Evolutionary conservation across 2,329 filamentous ascomycete species (phyloP), one percentile per base, ranked within the genome.

Genomic region (Ophiostoma sp.): DNA sequence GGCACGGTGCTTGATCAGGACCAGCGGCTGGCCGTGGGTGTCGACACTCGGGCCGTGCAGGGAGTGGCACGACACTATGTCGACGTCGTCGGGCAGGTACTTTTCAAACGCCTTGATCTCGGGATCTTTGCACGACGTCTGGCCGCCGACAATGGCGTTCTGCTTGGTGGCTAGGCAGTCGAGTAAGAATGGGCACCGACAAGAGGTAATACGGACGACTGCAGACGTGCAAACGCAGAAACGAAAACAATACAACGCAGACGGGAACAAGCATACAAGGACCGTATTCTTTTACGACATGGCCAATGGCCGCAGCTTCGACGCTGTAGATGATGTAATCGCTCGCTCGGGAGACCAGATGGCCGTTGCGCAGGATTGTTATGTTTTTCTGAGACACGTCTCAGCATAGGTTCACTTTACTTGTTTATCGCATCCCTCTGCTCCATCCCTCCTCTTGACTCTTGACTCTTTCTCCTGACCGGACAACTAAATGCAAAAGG

Each of bases 261-360:
- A 57, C 23, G 66, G 57, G 35, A 70, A 71, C 69, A 71, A 69
- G 80, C 90, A 83, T 93, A 97, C 93, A 97, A 76, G 94, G 94
- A 74, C 94, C 95, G 80, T 93, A 99, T 76, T 90, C 84, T 73
- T 90, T 90, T 76, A 97, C 95, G 76, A 97, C 92, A 75, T 86
- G 86, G 78, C 93, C 91, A 79, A 99, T 96, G 74, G 90, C 87
- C 76, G 93, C 93, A 7, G 95, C 95, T 81, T 98, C 94, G 80
- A 99, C 95, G 81, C 91, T 96, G 86, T 99, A 99, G 79, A 99
- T 93, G 82, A 97, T 97, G 80, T 94, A 98, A 85, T 98, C 94
- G 89, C 94, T 97, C 80, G 90, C 89, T 81, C 95, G 89, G 76
- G 95, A 97, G 76, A 99, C 95, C 79, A 94, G 86, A 82, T 98